Base-by-base conservation (phyloP, 2,329 filamentous ascomycete genomes). In the Colletotrichum sp. region DNA sequence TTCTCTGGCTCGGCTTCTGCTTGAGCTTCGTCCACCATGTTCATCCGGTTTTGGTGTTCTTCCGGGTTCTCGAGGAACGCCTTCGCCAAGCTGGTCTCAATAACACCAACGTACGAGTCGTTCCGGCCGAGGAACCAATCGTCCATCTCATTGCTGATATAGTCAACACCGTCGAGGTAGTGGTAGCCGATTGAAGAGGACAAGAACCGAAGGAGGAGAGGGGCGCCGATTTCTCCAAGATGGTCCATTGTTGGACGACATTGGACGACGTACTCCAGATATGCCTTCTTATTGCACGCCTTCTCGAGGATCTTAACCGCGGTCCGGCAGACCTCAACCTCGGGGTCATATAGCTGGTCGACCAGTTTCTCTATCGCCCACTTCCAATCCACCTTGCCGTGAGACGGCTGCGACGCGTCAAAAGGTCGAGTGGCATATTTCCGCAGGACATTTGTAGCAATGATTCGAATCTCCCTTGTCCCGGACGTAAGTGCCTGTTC, bases 111-210 rank as follows among this genome's bases (percentile, higher is more conserved):
- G 79, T 99, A 99, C n/a, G 93, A 94, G 83, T 99, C 96, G 82
- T 99, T 99, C 60, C 97, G 93, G 16, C 97, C 97, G 34, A 99
- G 89, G 82, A 96, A 99, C 97, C 97, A 99, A 85, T 99, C 98
- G 80, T 99, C 97, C 97, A 99, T 99, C 84, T 99, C 98, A 82
- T 98, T 97, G 77, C 96, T 98, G 84, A 99, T 99, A 83, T 99
- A 99, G 86, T 99, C 98, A 59, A 99, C 89, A 0, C 96, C 97
- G 82, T 99, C 96, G 8, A 99, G 90, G 84, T 99, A 99, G 84
- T 99, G 96, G 82, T 99, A 99, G 66, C 97, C 97, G 73, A 98
- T 96, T 4, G 96, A 98, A 1, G 96, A 99, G 0, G 96, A 98
- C 70, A 99, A 85, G 84, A 99, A 99, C 55, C 97, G 94, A 68